Conservation (phyloP, 2,329 filamentous ascomycete species). For the Penicillium expansum region DNA sequence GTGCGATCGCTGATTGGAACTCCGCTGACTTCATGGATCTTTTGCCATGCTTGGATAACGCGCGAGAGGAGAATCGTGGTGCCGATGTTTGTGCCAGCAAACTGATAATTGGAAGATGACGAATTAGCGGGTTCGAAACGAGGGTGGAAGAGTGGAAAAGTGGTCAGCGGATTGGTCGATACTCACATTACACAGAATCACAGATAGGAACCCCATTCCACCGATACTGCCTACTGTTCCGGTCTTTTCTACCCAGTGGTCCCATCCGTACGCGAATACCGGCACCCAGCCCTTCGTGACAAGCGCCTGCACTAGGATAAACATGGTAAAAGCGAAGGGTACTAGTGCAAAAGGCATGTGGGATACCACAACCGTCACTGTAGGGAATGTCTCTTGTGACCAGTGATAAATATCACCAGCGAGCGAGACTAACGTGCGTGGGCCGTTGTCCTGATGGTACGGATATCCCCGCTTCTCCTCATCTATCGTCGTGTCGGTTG, state of each 20-base stretch:
- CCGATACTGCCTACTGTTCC: constrained; percentile 67
- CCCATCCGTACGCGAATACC: constrained; percentile 71
- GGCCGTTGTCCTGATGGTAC: constrained; percentile 17
- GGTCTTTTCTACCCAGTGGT: constrained; percentile 68
- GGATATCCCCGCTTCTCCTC: constrained; percentile 30
- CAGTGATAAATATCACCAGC: constrained; percentile 51
- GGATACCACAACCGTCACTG: constrained; percentile 60
- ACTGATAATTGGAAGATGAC: constrained; percentile 46
- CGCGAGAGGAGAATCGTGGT: constrained; percentile 71
- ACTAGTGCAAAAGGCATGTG: constrained; percentile 67
- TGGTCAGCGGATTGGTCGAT: background rate
- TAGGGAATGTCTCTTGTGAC: constrained; percentile 69
- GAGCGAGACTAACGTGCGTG: constrained; percentile 54
- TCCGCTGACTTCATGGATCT: constrained; percentile 52
- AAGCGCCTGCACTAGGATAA: constrained; percentile 68
- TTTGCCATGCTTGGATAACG: constrained; percentile 66
- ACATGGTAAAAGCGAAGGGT: constrained; percentile 72
- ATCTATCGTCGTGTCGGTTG: constrained; percentile 16
- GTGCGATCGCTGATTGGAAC: constrained; percentile 60
- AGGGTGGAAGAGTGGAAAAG: background rate
- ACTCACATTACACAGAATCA: constrained; percentile 69
- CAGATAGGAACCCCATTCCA: constrained; percentile 70
- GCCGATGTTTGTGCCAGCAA: constrained; percentile 74
- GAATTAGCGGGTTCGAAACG: constrained; percentile 10
- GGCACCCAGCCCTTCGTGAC: constrained; percentile 73